Evolutionary conservation across 2,329 filamentous ascomycete genomes (phyloP).

Genomic region (Paracoccidioides brasiliensis): DNA sequence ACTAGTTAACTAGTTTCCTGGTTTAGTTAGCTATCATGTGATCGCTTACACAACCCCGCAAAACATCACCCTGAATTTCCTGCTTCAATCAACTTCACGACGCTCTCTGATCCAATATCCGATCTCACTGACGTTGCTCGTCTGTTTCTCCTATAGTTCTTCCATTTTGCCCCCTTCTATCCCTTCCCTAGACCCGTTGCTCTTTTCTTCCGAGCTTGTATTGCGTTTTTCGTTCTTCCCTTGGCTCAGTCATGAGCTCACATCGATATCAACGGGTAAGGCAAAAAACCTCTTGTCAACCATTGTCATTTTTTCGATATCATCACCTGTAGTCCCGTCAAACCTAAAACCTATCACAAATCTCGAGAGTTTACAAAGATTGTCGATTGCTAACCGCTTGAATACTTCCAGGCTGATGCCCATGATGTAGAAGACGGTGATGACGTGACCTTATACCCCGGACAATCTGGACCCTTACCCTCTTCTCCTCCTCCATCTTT

Average conservation of each 20-base stretch:
- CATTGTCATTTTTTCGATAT: background rate
- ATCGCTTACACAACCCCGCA: too few relatives aligned
- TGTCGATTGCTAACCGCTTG: slow-evolving; percentile 1
- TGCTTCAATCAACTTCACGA: too few relatives aligned
- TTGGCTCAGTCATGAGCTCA: slow-evolving; percentile 31
- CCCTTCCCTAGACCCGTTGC: background rate
- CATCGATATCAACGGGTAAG: slow-evolving; percentile 38
- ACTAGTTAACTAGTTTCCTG: background rate
- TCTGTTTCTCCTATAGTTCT: background rate
- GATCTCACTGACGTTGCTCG: background rate
- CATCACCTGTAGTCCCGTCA: background rate
- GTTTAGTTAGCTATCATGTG: too few relatives aligned
- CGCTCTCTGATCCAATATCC: background rate
- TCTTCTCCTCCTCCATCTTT: slow-evolving; percentile 58
- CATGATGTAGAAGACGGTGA: slow-evolving; percentile 30
- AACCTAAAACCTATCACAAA: background rate
- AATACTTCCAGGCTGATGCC: slow-evolving; percentile 27
- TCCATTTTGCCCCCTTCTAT: background rate
- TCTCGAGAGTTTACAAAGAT: background rate
- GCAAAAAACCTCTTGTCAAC: slow-evolving; percentile 13
- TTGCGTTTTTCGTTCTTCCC: slow-evolving; percentile 8
- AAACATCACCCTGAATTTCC: too few relatives aligned
- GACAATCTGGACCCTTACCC: slow-evolving; percentile 21
- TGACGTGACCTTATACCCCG: slow-evolving; percentile 19
- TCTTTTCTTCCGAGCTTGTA: slow-evolving; percentile 11